Evolutionary conservation across 169 alveolate species (phyloP).

Genomic region (Cytauxzoon felis): DNA sequence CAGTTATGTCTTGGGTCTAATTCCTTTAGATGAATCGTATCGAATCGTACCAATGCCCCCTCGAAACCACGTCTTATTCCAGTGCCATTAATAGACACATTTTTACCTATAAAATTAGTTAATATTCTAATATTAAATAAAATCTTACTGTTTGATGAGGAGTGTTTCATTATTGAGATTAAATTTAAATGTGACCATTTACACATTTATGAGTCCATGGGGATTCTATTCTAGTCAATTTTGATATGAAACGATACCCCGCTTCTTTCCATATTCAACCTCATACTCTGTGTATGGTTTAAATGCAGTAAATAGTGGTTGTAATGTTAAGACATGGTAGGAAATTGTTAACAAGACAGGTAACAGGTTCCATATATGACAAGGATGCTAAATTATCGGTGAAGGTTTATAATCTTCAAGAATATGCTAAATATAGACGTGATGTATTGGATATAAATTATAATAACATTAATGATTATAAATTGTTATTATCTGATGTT

Average conservation of each 20-base stretch:
- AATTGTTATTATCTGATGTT: slow-evolving; percentile 26
- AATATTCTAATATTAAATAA: too few relatives aligned
- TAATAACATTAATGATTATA: slow-evolving; percentile 23
- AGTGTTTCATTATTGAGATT: too few relatives aligned
- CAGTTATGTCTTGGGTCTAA: slow-evolving; percentile 8
- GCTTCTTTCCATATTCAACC: too few relatives aligned
- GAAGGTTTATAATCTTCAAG: slow-evolving; percentile 64
- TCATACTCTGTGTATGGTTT: too few relatives aligned
- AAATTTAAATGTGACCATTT: too few relatives aligned
- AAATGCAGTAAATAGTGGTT: too few relatives aligned
- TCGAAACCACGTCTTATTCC: slow-evolving; percentile 40
- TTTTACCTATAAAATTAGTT: too few relatives aligned
- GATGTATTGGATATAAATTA: neutral
- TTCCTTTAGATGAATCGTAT: slow-evolving; percentile 32
- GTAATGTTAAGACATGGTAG: neutral
- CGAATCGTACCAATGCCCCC: slow-evolving; percentile 43
- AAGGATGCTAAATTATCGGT: slow-evolving; percentile 32
- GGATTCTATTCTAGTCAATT: too few relatives aligned
- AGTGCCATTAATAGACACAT: slow-evolving; percentile 17
- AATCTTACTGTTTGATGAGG: too few relatives aligned
- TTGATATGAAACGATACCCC: too few relatives aligned
- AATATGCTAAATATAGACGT: slow-evolving; percentile 16
- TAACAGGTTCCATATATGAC: slow-evolving; percentile 15
- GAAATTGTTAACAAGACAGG: neutral
- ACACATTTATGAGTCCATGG: too few relatives aligned